phyloP scores from a whole-genome alignment of 495 filamentous ascomycete species.

The Monascus purpureus region DNA sequence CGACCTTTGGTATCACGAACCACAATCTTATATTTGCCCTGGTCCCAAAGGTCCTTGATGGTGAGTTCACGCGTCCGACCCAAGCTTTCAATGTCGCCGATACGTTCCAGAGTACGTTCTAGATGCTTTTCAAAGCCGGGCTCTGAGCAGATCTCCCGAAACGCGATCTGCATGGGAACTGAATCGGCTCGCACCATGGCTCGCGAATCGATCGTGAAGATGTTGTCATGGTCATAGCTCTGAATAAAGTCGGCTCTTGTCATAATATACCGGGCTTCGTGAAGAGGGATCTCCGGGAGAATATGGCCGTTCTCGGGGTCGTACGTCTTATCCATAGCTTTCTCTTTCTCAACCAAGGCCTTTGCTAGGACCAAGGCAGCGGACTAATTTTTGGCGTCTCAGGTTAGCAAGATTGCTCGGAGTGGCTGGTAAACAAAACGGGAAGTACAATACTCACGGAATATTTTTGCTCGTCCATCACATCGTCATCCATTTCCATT shows the following conservation, averaged over 20 bases:
- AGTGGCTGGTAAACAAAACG: neutral
- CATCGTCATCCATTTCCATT: slow-evolving; percentile 90
- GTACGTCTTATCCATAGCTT: slow-evolving; percentile 49
- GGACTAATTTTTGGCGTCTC: slow-evolving; percentile 30
- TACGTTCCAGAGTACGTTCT: slow-evolving; percentile 68
- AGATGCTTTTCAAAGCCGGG: slow-evolving; percentile 70
- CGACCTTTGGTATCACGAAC: slow-evolving; percentile 38
- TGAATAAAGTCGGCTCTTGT: slow-evolving; percentile 91
- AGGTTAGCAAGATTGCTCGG: neutral
- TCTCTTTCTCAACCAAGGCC: slow-evolving; percentile 68
- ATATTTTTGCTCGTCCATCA: slow-evolving; percentile 98
- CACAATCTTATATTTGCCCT: slow-evolving; percentile 64
- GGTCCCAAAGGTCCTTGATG: slow-evolving; percentile 67
- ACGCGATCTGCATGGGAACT: slow-evolving; percentile 91
- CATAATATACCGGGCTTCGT: slow-evolving; percentile 83
- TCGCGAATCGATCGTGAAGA: slow-evolving; percentile 84
- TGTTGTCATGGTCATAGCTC: slow-evolving; percentile 79
- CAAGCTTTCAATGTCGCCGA: slow-evolving; percentile 80
- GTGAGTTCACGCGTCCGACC: slow-evolving; percentile 85
- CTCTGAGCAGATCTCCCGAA: slow-evolving; percentile 59
- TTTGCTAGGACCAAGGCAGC: slow-evolving; percentile 90
- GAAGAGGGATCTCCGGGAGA: slow-evolving; percentile 68
- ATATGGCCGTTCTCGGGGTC: slow-evolving; percentile 54
- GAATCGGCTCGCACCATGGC: slow-evolving; percentile 86
- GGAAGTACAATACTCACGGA: slow-evolving; percentile 39